These are phyloP conservation scores for Lipomyces mesembrius DNA, from an alignment of 805 yeast genomes.

Conservation along the genomic window DNA sequence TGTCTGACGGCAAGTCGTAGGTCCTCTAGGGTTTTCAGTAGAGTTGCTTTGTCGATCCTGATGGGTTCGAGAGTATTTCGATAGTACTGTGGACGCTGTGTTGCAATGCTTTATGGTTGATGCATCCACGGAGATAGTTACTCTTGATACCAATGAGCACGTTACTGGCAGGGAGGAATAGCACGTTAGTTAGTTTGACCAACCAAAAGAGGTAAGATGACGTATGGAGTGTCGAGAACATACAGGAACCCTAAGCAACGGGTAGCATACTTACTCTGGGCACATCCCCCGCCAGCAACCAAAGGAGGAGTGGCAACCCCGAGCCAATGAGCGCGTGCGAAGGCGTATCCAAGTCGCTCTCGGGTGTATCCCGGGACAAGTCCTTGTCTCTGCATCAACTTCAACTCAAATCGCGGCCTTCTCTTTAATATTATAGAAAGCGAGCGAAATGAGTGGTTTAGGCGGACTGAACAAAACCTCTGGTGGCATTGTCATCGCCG, in stretches of 20 bases:
- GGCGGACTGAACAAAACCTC: conserved; percentile 14
- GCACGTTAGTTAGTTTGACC: too few species aligned
- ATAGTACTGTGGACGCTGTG: conserved; percentile 3
- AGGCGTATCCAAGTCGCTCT: not conserved
- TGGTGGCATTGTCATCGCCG: conserved; percentile 13
- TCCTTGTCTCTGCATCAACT: not conserved
- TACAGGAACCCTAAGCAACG: too few species aligned
- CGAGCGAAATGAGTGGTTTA: conserved; percentile 7
- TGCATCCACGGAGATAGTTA: not conserved
- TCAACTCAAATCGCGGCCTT: not conserved
- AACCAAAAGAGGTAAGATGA: too few species aligned
- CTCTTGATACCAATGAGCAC: not conserved
- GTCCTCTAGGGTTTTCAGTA: not conserved
- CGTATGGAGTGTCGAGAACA: too few species aligned
- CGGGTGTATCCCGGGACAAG: not conserved
- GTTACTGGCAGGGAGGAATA: too few species aligned
- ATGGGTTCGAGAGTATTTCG: conserved; percentile 4
- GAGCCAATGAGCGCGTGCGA: not conserved
- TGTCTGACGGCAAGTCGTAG: conserved; percentile 5
- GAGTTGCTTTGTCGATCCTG: conserved; percentile 6
- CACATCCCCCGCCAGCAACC: too few species aligned
- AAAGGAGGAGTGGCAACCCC: too few species aligned
- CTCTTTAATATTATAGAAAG: not conserved
- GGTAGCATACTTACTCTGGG: too few species aligned
- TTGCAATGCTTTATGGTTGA: not conserved